Percentiles rank a stretch among this genome's conserved stretches.
Conservation (phyloP, 164 flowering plant genomes). For the Macadamia integrifolia region DNA sequence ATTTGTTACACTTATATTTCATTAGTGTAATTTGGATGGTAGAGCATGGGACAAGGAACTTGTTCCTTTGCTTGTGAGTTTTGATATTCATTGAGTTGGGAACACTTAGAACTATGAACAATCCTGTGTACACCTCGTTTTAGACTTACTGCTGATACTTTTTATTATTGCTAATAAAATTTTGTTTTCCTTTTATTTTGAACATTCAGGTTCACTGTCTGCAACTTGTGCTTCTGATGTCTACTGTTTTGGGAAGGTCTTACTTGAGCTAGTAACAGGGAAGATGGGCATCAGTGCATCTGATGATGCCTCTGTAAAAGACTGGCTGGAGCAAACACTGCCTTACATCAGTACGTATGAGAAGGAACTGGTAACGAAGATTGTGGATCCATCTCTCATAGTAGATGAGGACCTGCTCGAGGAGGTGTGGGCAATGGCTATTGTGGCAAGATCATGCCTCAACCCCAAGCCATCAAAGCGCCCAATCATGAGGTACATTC, state of each 20-base stretch:
- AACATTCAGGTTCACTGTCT: slow-evolving; percentile 44
- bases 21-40: too few species aligned
- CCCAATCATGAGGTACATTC: slow-evolving; percentile 71
- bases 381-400: slow-evolving; percentile 69
- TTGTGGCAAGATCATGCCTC: slow-evolving; percentile 80
- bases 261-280: slow-evolving; percentile 85
- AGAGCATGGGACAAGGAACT: too few species aligned
- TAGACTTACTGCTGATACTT: not conserved
- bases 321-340: slow-evolving; percentile 64
- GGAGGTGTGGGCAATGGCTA: slow-evolving; percentile 97
- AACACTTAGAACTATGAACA: too few species aligned
- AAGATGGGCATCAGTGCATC: slow-evolving; percentile 70
- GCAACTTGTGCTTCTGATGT: slow-evolving; percentile 79
- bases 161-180: not conserved
- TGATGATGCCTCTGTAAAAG: slow-evolving; percentile 38
- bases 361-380: slow-evolving; percentile 62
- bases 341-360: slow-evolving; percentile 65
- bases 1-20: too few species aligned
- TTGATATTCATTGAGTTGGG: too few species aligned
- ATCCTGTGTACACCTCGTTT: not conserved
- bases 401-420: slow-evolving; percentile 75
- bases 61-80: too few species aligned
- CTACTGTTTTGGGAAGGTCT: slow-evolving; percentile 80
- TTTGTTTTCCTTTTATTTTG: not conserved
- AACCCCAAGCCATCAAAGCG: slow-evolving; percentile 76